Conservation (phyloP, 2,329 filamentous ascomycete species). For the Volutella citrinella region DNA sequence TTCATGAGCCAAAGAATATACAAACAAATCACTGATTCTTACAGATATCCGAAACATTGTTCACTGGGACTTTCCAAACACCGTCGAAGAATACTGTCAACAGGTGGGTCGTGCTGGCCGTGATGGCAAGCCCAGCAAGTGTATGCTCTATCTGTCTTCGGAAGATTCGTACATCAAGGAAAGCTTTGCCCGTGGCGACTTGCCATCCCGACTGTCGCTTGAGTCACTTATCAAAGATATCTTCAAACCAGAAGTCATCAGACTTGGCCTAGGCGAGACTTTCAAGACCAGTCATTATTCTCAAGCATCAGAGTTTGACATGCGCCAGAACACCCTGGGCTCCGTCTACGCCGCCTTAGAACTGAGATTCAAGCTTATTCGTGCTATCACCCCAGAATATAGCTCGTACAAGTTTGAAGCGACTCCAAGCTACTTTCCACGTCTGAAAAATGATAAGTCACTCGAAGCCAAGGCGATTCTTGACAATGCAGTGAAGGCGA, state of each 20-base stretch:
- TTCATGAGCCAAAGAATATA: accelerated
- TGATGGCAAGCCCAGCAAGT: constrained; percentile 51
- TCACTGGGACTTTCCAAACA: constrained; percentile 49
- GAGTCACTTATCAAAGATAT: constrained; percentile 47
- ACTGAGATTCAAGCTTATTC: constrained; percentile 53
- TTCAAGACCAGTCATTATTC: constrained; percentile 41
- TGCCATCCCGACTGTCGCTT: constrained; percentile 52
- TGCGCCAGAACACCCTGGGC: constrained; percentile 45
- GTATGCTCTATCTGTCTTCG: constrained; percentile 55
- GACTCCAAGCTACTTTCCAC: constrained; percentile 27
- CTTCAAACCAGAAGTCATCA: constrained; percentile 35
- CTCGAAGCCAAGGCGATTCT: constrained; percentile 43
- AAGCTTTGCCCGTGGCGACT: constrained; percentile 57
- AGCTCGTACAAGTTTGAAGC: constrained; percentile 50
- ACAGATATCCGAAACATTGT: constrained; percentile 52
- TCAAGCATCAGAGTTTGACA: constrained; percentile 50
- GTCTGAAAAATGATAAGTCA: constrained; percentile 35
- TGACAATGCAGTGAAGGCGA: constrained; percentile 35
- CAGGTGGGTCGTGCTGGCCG: constrained; percentile 55
- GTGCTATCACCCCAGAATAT: constrained; percentile 57
- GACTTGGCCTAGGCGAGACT: constrained; percentile 13
- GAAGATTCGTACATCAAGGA: constrained; percentile 58
- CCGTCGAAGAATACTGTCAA: constrained; percentile 56
- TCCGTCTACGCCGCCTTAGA: constrained; percentile 61
- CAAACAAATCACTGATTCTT: not conserved